phyloP scores from a whole-genome alignment of 1,284 basidiomycete species.

The Hemileccinum hortonii region DNA sequence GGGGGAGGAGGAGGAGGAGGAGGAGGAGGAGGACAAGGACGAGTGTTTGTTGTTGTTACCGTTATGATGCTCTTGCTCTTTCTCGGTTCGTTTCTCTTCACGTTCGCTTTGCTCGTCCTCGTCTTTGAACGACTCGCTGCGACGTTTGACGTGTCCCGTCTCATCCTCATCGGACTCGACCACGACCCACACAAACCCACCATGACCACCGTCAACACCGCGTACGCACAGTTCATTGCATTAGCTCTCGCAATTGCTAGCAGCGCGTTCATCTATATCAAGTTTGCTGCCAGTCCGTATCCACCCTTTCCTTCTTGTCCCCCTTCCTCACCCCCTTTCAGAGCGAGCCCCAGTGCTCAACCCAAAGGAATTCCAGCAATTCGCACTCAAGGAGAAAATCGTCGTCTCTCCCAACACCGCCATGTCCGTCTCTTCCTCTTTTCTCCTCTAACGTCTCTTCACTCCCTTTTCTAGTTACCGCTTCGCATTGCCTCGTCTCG shows the following conservation, averaged over 20 bases:
- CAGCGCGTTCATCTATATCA: constrained; percentile 42
- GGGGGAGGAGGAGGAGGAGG: not conserved
- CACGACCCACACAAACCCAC: constrained; percentile 20
- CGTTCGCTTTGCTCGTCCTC: constrained; percentile 48
- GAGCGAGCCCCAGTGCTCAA: constrained; percentile 69
- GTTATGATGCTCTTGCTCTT: constrained; percentile 35
- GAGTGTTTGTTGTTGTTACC: constrained; percentile 17
- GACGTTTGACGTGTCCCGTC: constrained; percentile 52
- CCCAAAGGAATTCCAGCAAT: constrained; percentile 77
- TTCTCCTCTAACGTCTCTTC: not conserved
- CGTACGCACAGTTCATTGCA: constrained; percentile 37
- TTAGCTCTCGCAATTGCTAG: constrained; percentile 39
- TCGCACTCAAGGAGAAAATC: constrained; percentile 80
- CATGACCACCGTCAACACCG: constrained; percentile 18
- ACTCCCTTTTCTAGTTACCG: constrained; percentile 67
- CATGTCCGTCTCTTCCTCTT: constrained; percentile 54
- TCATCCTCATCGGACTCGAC: constrained; percentile 64
- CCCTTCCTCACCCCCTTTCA: constrained; percentile 37
- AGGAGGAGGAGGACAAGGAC: constrained; percentile 22
- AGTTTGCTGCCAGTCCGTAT: constrained; percentile 42
- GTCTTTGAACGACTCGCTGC: constrained; percentile 45
- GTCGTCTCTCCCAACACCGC: constrained; percentile 94
- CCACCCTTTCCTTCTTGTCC: constrained; percentile 11
- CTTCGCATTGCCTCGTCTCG: constrained; percentile 74
- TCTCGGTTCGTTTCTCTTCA: constrained; percentile 48